Base-by-base conservation (phyloP, 306 rosid species). In the Cyclanthera cordifolia region DNA sequence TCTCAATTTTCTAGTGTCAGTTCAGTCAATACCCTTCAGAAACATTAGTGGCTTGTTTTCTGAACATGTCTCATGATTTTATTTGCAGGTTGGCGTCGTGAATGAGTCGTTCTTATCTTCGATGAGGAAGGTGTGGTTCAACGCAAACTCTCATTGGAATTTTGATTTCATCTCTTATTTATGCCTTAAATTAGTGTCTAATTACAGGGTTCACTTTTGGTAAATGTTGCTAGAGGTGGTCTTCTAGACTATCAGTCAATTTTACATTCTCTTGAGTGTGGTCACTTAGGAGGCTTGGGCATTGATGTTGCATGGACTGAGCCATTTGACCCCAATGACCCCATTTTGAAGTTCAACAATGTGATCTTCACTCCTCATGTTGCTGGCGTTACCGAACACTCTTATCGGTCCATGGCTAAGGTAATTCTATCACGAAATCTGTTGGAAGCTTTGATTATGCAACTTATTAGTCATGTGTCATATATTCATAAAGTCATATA, bases 221-320 rank as follows among this genome's bases (percentile, higher is more conserved):
- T 92, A 73, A 92, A 63, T 21, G 8, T 63, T 63, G 69, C 69
- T 63, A 63, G 69, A 63, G 69, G 69, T 12, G 32, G 51, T 41
- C 82, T 89, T 69, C 54, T 87, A 17, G 86, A 89, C 74, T 89
- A 87, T 55, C 83, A 84, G n/a, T 82, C 93, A 73, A 88, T 82
- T 73, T 68, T 51, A 11, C 49, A 74, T 53, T 73, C 76, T 78
- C 89, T 92, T 34, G 74, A 82, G 72, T 82, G 89, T 5, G 85
- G 90, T 48, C 89, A 89, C 64, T 78, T 92, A 30, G 96, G 96
- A 66, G 96, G 98, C 71, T 76, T 92, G 75, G 98, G 87, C 57
- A 87, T 84, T 50, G 95, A 92, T 73, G 96, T 92, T 47, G 88
- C 96, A 57, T 92, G 98, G 95, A 85, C 79, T 8, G 98, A 92